Conservation (phyloP, 768 basidiomycete genomes). For the Obba rivulosa region DNA sequence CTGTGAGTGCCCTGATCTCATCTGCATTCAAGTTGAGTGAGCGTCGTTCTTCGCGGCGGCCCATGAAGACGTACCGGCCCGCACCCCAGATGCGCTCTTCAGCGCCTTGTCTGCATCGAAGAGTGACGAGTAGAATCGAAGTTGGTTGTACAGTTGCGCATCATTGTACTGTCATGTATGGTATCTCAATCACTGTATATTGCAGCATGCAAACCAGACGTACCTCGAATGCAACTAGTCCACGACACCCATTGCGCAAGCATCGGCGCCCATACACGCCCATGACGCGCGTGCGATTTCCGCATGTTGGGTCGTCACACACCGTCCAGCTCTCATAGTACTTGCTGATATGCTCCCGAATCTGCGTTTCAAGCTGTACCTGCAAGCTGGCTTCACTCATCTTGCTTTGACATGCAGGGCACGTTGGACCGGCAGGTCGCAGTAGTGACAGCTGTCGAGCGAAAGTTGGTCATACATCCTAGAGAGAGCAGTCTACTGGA, state of each 20-base stretch:
- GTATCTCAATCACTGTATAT: neutral
- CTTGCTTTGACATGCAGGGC: constrained; percentile 56
- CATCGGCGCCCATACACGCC: constrained; percentile 86
- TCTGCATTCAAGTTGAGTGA: constrained; percentile 36
- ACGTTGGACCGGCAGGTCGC: constrained; percentile 57
- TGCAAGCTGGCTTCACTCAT: constrained; percentile 61
- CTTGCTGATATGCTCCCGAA: constrained; percentile 65
- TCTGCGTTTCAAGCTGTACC: constrained; percentile 82
- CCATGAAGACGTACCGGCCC: constrained; percentile 27
- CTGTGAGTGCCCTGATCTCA: constrained; percentile 44
- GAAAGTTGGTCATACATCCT: neutral
- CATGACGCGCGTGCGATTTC: constrained; percentile 87
- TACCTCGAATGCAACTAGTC: constrained; percentile 73
- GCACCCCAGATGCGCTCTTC: constrained; percentile 42
- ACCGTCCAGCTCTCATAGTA: constrained; percentile 90
- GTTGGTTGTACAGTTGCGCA: constrained; percentile 80
- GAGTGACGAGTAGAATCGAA: constrained; percentile 74
- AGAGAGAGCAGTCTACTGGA: neutral
- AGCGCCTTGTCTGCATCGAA: constrained; percentile 69
- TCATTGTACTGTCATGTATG: constrained; percentile 69
- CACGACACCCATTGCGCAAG: constrained; percentile 61
- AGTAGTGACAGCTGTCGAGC: constrained; percentile 58
- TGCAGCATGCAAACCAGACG: constrained; percentile 17
- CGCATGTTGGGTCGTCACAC: constrained; percentile 85
- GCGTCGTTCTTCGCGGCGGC: neutral